These are phyloP conservation scores for Vitis labrusca DNA, from an alignment of 164 flowering plant genomes.

Conservation along the genomic window DNA sequence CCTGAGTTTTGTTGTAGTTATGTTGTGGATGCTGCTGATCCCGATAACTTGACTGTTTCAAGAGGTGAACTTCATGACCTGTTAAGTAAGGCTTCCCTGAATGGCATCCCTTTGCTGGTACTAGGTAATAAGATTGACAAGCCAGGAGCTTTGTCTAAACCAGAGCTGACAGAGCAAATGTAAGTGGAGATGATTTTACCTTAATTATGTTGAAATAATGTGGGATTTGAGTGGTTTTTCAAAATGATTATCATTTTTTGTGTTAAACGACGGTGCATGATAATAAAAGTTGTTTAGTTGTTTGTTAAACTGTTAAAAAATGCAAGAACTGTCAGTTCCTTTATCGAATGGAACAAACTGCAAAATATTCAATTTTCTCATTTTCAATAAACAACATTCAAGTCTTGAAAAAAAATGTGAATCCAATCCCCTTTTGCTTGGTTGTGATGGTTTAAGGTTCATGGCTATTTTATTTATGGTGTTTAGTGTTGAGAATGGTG, in stretches of 20 bases:
- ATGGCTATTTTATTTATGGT: not conserved
- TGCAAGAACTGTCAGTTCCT: too few species aligned
- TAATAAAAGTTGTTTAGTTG: not conserved
- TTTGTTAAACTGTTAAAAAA: too few species aligned
- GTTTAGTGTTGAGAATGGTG: not conserved
- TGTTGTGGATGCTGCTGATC: constrained; percentile 88
- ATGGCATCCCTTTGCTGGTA: constrained; percentile 76
- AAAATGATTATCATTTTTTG: not conserved
- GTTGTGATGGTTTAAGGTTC: not conserved
- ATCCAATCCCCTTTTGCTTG: not conserved
- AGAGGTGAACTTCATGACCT: constrained; percentile 79
- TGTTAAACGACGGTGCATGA: not conserved
- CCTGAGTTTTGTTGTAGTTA: constrained; percentile 41
- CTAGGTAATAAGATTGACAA: constrained; percentile 86
- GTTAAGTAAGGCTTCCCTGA: constrained; percentile 67
- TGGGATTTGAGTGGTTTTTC: not conserved
- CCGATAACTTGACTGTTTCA: constrained; percentile 62
- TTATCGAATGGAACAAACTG: not conserved
- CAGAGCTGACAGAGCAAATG: constrained; percentile 68
- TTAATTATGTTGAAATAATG: not conserved
- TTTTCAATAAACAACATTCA: not conserved
- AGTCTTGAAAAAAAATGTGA: not conserved
- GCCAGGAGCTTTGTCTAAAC: constrained; percentile 60
- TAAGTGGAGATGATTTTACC: constrained; percentile 27
- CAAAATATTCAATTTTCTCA: not conserved